These are phyloP conservation scores for Erucastrum elatum DNA, from an alignment of 345 rosid species.

Conservation along the genomic window DNA sequence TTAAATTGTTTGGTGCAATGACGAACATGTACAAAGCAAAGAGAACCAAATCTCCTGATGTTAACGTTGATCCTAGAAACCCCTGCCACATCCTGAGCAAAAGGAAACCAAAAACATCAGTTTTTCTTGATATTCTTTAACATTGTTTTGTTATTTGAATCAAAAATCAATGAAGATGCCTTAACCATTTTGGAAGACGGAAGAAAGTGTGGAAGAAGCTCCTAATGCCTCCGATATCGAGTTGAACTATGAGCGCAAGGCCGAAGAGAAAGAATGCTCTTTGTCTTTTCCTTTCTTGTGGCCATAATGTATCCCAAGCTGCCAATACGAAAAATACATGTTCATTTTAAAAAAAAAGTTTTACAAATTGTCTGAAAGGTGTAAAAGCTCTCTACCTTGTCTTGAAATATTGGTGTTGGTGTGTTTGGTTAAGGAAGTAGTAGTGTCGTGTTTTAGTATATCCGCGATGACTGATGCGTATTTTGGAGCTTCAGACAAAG, in stretches of 20 bases:
- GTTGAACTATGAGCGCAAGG: slow-evolving; percentile 77
- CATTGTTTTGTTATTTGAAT: background rate
- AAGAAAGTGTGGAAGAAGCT: slow-evolving; percentile 83
- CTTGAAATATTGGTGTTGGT: slow-evolving; percentile 44
- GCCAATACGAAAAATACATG: slow-evolving; percentile 8
- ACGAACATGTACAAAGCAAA: slow-evolving; percentile 85
- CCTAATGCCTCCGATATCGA: slow-evolving; percentile 80
- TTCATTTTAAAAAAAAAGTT: background rate
- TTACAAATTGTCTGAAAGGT: background rate
- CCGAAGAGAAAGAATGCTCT: slow-evolving; percentile 96
- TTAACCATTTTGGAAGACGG: slow-evolving; percentile 80
- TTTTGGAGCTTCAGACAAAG: slow-evolving; percentile 93
- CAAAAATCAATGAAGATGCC: slow-evolving; percentile 2
- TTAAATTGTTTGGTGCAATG: slow-evolving; percentile 76
- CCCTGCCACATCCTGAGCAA: slow-evolving; percentile 90
- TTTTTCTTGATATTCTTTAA: background rate
- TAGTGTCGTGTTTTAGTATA: slow-evolving; percentile 49
- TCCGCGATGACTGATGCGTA: slow-evolving; percentile 83
- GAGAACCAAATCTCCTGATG: slow-evolving; percentile 74
- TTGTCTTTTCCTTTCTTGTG: slow-evolving; percentile 92
- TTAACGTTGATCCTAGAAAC: slow-evolving; percentile 83
- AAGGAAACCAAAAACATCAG: background rate
- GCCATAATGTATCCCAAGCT: slow-evolving; percentile 98
- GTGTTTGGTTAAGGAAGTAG: background rate
- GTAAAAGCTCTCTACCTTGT: slow-evolving; percentile 44